Evolutionary conservation across 2,329 filamentous ascomycete genomes (phyloP).

Genomic region (Diaporthe australafricana): DNA sequence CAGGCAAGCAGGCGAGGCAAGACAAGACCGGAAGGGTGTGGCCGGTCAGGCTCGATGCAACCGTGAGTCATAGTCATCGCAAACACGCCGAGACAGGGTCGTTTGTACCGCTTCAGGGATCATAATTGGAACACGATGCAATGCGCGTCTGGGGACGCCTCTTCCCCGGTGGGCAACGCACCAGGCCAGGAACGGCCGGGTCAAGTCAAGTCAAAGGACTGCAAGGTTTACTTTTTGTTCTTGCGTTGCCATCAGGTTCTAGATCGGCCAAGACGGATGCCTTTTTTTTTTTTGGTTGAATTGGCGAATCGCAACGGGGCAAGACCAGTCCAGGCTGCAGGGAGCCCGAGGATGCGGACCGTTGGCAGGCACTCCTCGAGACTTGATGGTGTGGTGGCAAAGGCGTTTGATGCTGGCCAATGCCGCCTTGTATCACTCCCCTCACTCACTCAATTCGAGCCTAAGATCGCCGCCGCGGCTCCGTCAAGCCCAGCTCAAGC

Average conservation of each 20-base stretch:
- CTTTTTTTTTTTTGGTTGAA: not conserved
- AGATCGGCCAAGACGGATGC: not conserved
- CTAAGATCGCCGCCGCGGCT: too few species aligned
- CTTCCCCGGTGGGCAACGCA: slow-evolving; percentile 26
- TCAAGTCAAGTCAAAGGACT: not conserved
- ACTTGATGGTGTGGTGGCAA: slow-evolving; percentile 1
- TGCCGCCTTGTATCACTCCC: not conserved
- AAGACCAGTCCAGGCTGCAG: slow-evolving; percentile 27
- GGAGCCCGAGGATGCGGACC: slow-evolving; percentile 6
- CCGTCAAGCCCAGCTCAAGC: not conserved
- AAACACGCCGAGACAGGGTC: slow-evolving; percentile 33
- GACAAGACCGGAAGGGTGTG: slow-evolving; percentile 28
- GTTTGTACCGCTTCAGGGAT: slow-evolving; percentile 27
- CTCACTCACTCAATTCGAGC: not conserved
- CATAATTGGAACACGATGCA: slow-evolving; percentile 35
- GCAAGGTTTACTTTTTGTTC: slow-evolving; percentile 15
- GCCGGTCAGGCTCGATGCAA: slow-evolving; percentile 8
- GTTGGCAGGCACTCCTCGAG: not conserved
- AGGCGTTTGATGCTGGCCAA: not conserved
- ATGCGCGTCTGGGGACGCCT: slow-evolving; percentile 26
- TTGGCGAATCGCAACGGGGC: slow-evolving; percentile 26
- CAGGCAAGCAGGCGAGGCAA: too few species aligned
- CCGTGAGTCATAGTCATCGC: slow-evolving; percentile 37
- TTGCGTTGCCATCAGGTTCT: not conserved
- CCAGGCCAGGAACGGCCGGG: slow-evolving; percentile 19